phyloP scores from a whole-genome alignment of 1,284 basidiomycete genomes.

The Mycena citricolor region DNA sequence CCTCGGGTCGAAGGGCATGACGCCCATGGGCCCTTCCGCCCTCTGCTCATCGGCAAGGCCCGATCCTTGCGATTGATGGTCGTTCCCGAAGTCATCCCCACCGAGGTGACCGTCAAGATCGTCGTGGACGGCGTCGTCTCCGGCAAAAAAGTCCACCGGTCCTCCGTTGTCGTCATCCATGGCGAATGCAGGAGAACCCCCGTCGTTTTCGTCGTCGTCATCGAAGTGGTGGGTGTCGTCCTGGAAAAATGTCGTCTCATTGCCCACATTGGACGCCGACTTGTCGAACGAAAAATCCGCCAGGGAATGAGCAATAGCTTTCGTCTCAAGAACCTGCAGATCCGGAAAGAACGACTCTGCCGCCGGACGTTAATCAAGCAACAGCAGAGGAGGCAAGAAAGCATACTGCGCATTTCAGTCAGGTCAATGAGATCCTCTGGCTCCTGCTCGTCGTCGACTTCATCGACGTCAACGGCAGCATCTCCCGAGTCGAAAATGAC shows the following conservation, averaged over 20 bases:
- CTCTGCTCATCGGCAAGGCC: constrained; percentile 17
- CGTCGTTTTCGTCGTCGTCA: constrained; percentile 45
- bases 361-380: constrained; percentile 5
- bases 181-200: constrained; percentile 43
- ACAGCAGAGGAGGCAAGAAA: constrained; percentile 2
- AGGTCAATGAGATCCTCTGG: constrained; percentile 70
- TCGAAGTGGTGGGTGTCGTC: constrained; percentile 44
- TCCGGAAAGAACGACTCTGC: constrained; percentile 68
- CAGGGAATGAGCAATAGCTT: constrained; percentile 79
- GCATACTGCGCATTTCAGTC: constrained; percentile 64
- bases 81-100: constrained; percentile 50
- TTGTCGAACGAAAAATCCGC: constrained; percentile 78
- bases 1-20: constrained; percentile 80
- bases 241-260: constrained; percentile 59
- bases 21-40: constrained; percentile 10
- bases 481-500: constrained; percentile 98
- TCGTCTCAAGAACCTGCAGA: constrained; percentile 59
- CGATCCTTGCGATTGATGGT: constrained; percentile 36
- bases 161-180: constrained; percentile 48
- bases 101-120: constrained; percentile 51
- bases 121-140: constrained; percentile 66
- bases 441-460: constrained; percentile 58
- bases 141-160: constrained; percentile 72
- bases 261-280: constrained; percentile 52
- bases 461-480: constrained; percentile 80